Base-by-base conservation (phyloP, 1,139 yeast species). In the Geotrichum candidum region DNA sequence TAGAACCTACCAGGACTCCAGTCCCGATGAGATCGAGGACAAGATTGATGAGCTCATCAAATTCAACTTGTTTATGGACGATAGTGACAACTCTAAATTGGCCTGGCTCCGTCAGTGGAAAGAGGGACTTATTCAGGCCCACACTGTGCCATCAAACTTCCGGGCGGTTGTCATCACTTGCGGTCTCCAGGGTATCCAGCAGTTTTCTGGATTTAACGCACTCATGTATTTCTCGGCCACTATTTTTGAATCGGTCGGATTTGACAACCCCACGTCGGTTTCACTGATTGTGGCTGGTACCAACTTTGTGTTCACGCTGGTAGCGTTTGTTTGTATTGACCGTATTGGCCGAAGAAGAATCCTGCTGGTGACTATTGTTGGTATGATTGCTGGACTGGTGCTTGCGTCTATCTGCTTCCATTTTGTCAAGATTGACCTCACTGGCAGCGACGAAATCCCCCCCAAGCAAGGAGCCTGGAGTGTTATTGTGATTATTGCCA, bases 381-480 rank as follows among this genome's bases (percentile, higher is more conserved):
- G 80, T 2, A 77, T 80, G 80, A 72, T 77, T 0, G 57, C 75
- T 0, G 76, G 80, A 0, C 68, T 78, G 18, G 54, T 74, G 11
- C 65, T 65, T 5, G 63, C 70, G 1, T 66, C 74, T 11, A 62
- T 70, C 54, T 60, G 70, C 22, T 68, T 70, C 85, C 96, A 91
- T 74, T 90, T 79, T 76, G 78, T 91, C 68, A 72, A 75, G 10
- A 71, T 73, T 57, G 84, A 84, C 62, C 79, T 79, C 58, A 74
- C 77, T 51, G 80, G 81, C 23, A 81, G 82, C 9, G 73, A 78
- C 58, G 74, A 73, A 2, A 76, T 79, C 13, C 72, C 77, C 18
- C 52, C 67, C 23, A 84, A 86, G 5, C 83, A 87, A 54, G 78
- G 85, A 50, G 86, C 90, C 1, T 91, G 97, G 97, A 96, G 97